Percentiles rank a stretch among this genome's conserved stretches.
Evolutionary conservation across 331 rosid genomes (phyloP).

Genomic region (Erythrophleum ivorense): DNA sequence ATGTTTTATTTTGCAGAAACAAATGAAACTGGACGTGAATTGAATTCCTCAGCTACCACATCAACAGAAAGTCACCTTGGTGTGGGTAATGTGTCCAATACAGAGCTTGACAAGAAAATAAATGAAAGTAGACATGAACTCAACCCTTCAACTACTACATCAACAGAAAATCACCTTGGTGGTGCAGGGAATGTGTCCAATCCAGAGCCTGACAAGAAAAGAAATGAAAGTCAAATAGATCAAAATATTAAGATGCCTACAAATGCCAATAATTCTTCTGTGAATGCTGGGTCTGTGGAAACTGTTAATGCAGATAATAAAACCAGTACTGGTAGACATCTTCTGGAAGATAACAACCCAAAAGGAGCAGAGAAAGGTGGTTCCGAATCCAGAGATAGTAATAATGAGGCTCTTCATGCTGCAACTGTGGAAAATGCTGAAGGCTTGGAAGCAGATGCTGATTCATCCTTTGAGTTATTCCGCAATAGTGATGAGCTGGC

Average conservation of each 20-base stretch:
- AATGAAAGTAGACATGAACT: slow-evolving; percentile 49
- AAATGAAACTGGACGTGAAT: slow-evolving; percentile 47
- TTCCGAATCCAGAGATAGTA: slow-evolving; percentile 55
- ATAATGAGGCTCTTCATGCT: slow-evolving; percentile 56
- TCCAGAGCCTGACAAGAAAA: slow-evolving; percentile 45
- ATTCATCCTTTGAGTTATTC: slow-evolving; percentile 82
- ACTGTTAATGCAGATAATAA: slow-evolving; percentile 51
- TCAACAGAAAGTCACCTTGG: slow-evolving; percentile 44
- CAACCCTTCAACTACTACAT: slow-evolving; percentile 49
- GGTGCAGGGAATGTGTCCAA: slow-evolving; percentile 38
- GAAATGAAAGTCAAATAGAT: slow-evolving; percentile 54
- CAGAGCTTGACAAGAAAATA: slow-evolving; percentile 44
- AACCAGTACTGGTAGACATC: slow-evolving; percentile 67
- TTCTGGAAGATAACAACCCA: slow-evolving; percentile 69
- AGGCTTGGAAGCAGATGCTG: slow-evolving; percentile 86
- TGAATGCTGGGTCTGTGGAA: slow-evolving; percentile 49
- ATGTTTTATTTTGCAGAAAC: slow-evolving; percentile 55
- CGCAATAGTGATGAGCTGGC: slow-evolving; percentile 84
- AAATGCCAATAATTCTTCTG: slow-evolving; percentile 53
- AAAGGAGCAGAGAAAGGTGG: slow-evolving; percentile 60
- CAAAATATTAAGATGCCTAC: slow-evolving; percentile 58
- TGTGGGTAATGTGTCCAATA: slow-evolving; percentile 39
- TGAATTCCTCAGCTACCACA: slow-evolving; percentile 50
- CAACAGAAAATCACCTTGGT: slow-evolving; percentile 42
- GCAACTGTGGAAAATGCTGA: slow-evolving; percentile 81